Evolutionary conservation across 208 protist species (phyloP).

Genomic region (Crithidia fasciculata): DNA sequence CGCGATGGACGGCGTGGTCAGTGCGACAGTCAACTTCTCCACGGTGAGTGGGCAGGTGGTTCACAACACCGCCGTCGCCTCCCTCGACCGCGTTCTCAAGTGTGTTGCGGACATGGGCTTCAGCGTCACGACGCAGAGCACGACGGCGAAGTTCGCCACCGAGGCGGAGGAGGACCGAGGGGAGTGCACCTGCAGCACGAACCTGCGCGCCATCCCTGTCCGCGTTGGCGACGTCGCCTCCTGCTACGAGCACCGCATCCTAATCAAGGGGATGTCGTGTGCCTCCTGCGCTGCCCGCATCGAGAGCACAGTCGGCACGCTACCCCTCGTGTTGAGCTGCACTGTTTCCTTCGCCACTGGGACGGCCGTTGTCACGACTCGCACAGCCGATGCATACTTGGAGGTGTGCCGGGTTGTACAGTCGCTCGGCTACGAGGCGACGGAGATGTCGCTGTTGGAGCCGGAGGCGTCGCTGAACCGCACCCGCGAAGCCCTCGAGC

Average conservation of each 20-base stretch:
- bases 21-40: conserved; percentile 82
- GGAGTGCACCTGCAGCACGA: conserved; percentile 35
- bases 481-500: conserved; percentile 63
- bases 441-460: conserved; percentile 19
- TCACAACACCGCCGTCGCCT: conserved; percentile 38
- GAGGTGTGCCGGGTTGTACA: conserved; percentile 43
- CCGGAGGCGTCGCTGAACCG: conserved; percentile 27
- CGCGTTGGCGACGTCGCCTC: conserved; percentile 17
- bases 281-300: conserved; percentile 90
- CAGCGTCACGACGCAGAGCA: conserved; percentile 34
- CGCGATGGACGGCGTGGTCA: conserved; percentile 47
- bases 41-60: conserved; percentile 51
- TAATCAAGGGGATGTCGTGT: conserved; percentile 92
- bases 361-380: conserved; percentile 41
- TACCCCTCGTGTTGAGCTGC: conserved; percentile 49
- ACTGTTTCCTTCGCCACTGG: conserved; percentile 81
- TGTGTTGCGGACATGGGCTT: conserved; percentile 41
- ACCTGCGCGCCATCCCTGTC: conserved; percentile 25
- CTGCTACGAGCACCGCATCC: conserved; percentile 35
- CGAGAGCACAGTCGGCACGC: conserved; percentile 49
- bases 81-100: conserved; percentile 30
- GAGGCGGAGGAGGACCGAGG: conserved; percentile 24
- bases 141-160: conserved; percentile 14
- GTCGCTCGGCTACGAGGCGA: conserved; percentile 48
- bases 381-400: conserved; percentile 4